Conservation (phyloP, 495 filamentous ascomycete genomes). For the Glonium stellatum region DNA sequence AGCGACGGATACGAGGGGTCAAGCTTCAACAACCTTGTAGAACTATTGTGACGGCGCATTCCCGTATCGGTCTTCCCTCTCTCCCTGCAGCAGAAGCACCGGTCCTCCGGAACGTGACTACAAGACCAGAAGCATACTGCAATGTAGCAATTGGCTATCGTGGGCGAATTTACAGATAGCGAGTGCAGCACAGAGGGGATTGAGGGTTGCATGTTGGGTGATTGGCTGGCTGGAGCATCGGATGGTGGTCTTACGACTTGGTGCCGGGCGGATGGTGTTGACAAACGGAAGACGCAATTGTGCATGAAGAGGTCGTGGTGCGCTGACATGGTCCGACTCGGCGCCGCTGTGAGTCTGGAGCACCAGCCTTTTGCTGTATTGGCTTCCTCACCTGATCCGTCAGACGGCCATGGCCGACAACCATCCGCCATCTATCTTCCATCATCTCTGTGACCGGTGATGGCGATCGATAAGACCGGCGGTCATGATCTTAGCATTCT, state of each 20-base stretch:
- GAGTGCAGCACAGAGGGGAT: not conserved
- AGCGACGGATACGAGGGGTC: not conserved
- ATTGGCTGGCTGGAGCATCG: conserved; percentile 6
- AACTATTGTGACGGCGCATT: not conserved
- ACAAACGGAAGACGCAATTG: not conserved
- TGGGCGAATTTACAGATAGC: not conserved
- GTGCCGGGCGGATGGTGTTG: not conserved
- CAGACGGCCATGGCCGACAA: too few relatives aligned
- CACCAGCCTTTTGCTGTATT: too few relatives aligned
- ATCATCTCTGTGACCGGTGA: too few relatives aligned
- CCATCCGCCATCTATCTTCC: too few relatives aligned
- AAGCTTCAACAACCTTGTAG: not conserved
- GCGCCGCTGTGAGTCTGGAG: not conserved
- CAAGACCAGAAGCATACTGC: not conserved
- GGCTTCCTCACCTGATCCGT: too few relatives aligned
- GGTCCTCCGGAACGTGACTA: not conserved
- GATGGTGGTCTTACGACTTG: conserved; percentile 18
- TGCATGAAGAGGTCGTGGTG: not conserved
- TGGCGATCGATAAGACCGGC: too few relatives aligned
- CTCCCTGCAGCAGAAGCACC: not conserved
- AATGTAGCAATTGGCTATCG: not conserved
- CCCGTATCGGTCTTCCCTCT: not conserved
- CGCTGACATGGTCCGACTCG: conserved; percentile 3
- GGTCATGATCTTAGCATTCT: too few relatives aligned
- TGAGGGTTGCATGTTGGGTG: conserved; percentile 8